phyloP scores from a whole-genome alignment of 257 asterid species.

The Agastache rugosa region DNA sequence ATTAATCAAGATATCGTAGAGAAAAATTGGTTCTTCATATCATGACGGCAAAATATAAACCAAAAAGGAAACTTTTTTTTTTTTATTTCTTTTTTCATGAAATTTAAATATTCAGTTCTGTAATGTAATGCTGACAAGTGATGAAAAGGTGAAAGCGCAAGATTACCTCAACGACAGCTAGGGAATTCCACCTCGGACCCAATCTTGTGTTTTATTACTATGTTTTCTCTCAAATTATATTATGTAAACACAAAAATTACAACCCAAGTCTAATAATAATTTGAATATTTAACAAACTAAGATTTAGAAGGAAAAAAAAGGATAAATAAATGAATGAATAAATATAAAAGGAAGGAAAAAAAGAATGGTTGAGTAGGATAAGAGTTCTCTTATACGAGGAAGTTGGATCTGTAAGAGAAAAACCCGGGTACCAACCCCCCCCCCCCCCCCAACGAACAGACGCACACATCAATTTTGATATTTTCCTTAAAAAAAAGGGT shows the following conservation, averaged over 20 bases:
- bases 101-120: constrained; percentile 23
- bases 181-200: constrained; percentile 43
- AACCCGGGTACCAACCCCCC: constrained; percentile 23
- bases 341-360: neutral
- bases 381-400: constrained; percentile 43
- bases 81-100: constrained; percentile 21
- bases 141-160: constrained; percentile 25
- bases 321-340: neutral
- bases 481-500: neutral
- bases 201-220: neutral
- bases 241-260: neutral
- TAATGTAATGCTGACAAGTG: constrained; percentile 38
- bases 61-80: constrained; percentile 27
- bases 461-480: neutral
- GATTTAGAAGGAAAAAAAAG: neutral
- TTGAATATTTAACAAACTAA: neutral
- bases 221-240: neutral
- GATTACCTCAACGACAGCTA: constrained; percentile 42
- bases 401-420: constrained; percentile 45
- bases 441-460: neutral
- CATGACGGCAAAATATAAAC: constrained; percentile 29
- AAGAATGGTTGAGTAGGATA: constrained; percentile 30
- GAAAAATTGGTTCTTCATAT: constrained; percentile 31
- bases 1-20: constrained; percentile 15
- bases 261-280: neutral